Percentiles rank a stretch among this genome's conserved stretches.
Evolutionary conservation across 129 eudicot genomes (phyloP).

Genomic region (Flaveria linearis): DNA sequence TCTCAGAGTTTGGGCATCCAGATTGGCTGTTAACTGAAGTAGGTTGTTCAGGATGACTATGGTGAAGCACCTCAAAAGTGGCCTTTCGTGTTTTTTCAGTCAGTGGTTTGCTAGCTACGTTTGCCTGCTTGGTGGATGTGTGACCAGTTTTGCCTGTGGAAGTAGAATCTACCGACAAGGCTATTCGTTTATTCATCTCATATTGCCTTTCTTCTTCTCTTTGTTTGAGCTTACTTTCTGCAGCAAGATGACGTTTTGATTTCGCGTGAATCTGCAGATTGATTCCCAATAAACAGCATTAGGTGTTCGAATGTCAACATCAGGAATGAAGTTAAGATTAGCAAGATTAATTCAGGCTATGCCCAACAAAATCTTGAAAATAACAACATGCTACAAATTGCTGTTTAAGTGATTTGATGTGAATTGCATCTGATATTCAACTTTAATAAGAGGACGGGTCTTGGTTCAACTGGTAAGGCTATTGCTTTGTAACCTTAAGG

Average conservation of each 20-base stretch:
- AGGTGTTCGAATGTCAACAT: neutral
- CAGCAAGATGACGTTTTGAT: constrained; percentile 61
- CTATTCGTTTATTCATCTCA: constrained; percentile 57
- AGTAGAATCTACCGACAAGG: constrained; percentile 43
- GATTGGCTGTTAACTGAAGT: constrained; percentile 20
- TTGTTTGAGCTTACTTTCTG: constrained; percentile 53
- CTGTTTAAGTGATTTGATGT: neutral
- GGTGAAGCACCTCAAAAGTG: constrained; percentile 45
- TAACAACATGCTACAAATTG: neutral
- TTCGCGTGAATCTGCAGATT: constrained; percentile 56
- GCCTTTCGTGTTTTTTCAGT: constrained; percentile 52
- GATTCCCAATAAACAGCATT: neutral
- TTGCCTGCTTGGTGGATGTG: constrained; percentile 26
- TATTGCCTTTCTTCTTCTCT: constrained; percentile 49
- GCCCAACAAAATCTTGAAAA: neutral
- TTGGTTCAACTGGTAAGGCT: too few relatives aligned
- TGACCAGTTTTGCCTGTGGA: neutral
- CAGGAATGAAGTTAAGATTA: too few relatives aligned
- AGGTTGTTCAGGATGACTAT: constrained; percentile 17
- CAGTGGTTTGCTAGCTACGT: constrained; percentile 47
- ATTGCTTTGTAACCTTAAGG: too few relatives aligned
- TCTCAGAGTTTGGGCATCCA: constrained; percentile 3
- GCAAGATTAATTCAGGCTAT: neutral
- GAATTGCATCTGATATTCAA: neutral
- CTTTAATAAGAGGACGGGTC: neutral